Conservation (phyloP, 148 eudicot genomes). For the Spergularia bocconei region DNA sequence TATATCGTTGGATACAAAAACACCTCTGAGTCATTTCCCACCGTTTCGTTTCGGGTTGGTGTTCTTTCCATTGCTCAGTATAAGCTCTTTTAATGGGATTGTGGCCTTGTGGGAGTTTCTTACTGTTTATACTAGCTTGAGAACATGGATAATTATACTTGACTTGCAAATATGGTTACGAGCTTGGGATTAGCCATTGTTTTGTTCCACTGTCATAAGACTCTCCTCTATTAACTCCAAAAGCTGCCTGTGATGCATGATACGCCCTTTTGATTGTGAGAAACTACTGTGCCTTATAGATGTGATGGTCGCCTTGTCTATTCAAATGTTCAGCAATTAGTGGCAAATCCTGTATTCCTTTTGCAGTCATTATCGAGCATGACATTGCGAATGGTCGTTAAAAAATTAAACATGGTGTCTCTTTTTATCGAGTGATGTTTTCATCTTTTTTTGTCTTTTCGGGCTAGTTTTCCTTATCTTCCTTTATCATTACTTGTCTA, state of each 20-base stretch:
- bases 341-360: not conserved
- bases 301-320: not conserved
- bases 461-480: not conserved
- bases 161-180: not conserved
- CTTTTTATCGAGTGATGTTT: not conserved
- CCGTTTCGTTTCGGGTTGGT: conserved; percentile 97
- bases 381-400: not conserved
- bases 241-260: not conserved
- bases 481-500: conserved; percentile 2
- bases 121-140: not conserved
- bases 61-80: conserved; percentile 21
- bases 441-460: not conserved
- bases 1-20: conserved; percentile 86
- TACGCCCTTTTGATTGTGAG: conserved; percentile 6
- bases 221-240: not conserved
- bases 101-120: not conserved
- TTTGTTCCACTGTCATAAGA: conserved; percentile 1
- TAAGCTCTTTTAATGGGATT: not conserved
- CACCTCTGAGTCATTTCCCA: conserved; percentile 96
- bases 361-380: not conserved
- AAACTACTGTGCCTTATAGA: not conserved
- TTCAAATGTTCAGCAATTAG: not conserved
- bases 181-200: not conserved
- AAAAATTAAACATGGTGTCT: not conserved
- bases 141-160: not conserved